Percentiles rank a stretch among this genome's conserved stretches.
Evolutionary conservation across 768 basidiomycete genomes (phyloP).

Genomic region (Suillus hirtellus): DNA sequence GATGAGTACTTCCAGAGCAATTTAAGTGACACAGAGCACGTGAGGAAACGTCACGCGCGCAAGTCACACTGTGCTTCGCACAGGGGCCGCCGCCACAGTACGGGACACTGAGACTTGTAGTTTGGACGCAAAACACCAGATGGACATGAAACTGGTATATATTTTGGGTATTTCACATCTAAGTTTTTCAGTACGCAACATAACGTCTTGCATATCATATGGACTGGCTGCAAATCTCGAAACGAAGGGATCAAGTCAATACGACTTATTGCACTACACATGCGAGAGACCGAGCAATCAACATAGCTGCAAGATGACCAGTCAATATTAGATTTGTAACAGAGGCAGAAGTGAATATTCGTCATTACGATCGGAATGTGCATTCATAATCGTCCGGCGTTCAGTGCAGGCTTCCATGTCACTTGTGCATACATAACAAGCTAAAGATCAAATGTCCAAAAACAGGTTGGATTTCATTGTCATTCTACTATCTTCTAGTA

Average conservation of each 20-base stretch:
- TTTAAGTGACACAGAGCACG: conserved; percentile 18
- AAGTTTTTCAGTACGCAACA: neutral
- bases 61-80: neutral
- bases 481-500: neutral
- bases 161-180: neutral
- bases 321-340: neutral
- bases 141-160: neutral
- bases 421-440: neutral
- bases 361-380: neutral
- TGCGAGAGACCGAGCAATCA: neutral
- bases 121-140: neutral
- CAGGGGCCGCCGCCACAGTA: no score
- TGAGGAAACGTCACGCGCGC: conserved; percentile 24
- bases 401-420: neutral
- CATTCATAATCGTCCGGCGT: neutral
- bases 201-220: neutral
- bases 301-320: neutral
- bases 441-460: neutral
- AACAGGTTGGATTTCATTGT: neutral
- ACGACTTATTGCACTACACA: neutral
- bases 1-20: neutral
- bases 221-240: neutral
- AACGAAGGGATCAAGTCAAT: neutral
- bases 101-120: neutral
- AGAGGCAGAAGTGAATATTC: neutral